These are phyloP conservation scores for Talaromyces islandicus DNA, from an alignment of 2,329 filamentous ascomycete species.

Conservation along the genomic window DNA sequence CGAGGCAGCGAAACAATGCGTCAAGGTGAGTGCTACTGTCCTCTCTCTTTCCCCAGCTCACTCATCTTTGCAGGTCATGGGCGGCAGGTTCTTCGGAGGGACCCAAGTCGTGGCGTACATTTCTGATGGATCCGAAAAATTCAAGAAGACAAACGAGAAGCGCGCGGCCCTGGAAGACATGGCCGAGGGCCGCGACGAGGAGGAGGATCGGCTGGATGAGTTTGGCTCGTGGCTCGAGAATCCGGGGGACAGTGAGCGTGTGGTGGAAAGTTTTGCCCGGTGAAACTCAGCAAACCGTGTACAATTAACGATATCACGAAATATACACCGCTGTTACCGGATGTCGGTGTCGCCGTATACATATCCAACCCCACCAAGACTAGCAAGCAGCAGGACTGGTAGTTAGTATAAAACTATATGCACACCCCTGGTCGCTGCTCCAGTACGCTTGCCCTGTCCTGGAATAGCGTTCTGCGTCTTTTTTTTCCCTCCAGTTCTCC, in stretches of 20 bases:
- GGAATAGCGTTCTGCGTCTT: not conserved
- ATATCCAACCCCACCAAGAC: not conserved
- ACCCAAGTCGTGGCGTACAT: conserved; percentile 66
- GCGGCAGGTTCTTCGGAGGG: conserved; percentile 73
- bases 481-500: not conserved
- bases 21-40: conserved; percentile 40
- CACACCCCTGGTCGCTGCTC: not conserved
- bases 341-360: not conserved
- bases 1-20: conserved; percentile 66
- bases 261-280: conserved; percentile 16
- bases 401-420: not conserved
- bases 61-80: conserved; percentile 51
- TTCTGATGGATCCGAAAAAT: conserved; percentile 65
- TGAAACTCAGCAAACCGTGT: not conserved
- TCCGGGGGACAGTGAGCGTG: conserved; percentile 14
- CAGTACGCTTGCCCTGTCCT: not conserved
- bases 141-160: conserved; percentile 57
- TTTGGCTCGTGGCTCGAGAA: conserved; percentile 45
- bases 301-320: not conserved
- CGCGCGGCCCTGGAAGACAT: conserved; percentile 39
- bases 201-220: conserved; percentile 38
- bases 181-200: conserved; percentile 42
- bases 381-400: not conserved
- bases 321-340: not conserved
- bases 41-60: not conserved